Evolutionary conservation across 495 filamentous ascomycete genomes (phyloP).

Genomic region (Hypoxylon crocopeplum): DNA sequence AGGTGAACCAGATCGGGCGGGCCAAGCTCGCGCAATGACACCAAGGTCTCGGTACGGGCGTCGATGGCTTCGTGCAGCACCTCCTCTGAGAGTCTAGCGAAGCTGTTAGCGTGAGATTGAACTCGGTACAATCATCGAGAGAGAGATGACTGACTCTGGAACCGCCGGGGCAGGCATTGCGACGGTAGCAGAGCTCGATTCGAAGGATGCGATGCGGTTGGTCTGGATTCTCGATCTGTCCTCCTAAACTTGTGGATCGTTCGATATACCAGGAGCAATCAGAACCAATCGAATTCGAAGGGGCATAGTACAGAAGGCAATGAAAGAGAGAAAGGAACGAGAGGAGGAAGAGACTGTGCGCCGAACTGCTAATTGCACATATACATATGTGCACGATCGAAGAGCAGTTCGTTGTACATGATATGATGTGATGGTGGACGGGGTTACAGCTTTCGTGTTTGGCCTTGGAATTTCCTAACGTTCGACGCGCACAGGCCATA

Average conservation of each 20-base stretch:
- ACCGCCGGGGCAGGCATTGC: constrained; percentile 89
- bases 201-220: neutral
- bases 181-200: constrained; percentile 29
- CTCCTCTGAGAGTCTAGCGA: constrained; percentile 83
- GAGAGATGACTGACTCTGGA: constrained; percentile 72
- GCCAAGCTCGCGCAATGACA: constrained; percentile 85
- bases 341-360: constrained; percentile 7
- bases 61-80: constrained; percentile 87
- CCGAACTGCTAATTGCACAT: neutral
- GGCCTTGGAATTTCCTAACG: neutral
- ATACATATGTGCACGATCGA: too few species aligned
- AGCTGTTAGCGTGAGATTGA: constrained; percentile 30
- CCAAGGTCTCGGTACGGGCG: constrained; percentile 84
- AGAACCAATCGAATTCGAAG: constrained; percentile 9
- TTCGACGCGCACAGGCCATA: constrained; percentile 8
- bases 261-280: constrained; percentile 3
- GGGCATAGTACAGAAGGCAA: constrained; percentile 11
- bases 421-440: neutral
- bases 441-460: constrained; percentile 1
- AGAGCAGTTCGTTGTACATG: neutral
- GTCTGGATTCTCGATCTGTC: neutral
- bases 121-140: constrained; percentile 17
- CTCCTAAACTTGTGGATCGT: too few species aligned
- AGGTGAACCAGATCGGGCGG: constrained; percentile 96
- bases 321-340: constrained; percentile 9